A percentile compares a stretch with the other conserved stretches of the same genome.
phyloP scores from a whole-genome alignment of 495 filamentous ascomycete genomes.

The Bathelium albidoporum region DNA sequence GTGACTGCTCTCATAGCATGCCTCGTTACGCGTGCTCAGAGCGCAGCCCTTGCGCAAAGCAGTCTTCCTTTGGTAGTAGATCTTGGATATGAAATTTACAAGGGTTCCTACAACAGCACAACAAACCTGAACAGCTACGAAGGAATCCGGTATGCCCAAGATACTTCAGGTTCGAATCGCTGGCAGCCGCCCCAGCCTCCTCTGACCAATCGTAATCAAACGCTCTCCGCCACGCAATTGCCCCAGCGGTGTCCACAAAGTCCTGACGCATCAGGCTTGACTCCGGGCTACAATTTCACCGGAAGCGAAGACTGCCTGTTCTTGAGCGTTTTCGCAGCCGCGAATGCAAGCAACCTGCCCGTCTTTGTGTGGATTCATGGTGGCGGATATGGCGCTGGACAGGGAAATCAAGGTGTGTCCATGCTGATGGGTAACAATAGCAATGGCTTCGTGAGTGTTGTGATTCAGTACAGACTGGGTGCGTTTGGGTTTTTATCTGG shows the following conservation, averaged over 20 bases:
- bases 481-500: slow-evolving; percentile 52
- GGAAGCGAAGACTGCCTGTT: slow-evolving; percentile 28
- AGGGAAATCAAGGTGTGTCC: slow-evolving; percentile 18
- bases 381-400: slow-evolving; percentile 26
- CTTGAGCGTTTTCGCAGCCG: slow-evolving; percentile 17
- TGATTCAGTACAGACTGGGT: slow-evolving; percentile 27
- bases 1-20: background rate
- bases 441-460: slow-evolving; percentile 26
- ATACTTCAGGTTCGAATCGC: slow-evolving; percentile 15
- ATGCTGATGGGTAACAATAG: slow-evolving; percentile 23
- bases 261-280: background rate
- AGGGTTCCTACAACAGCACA: slow-evolving; percentile 8
- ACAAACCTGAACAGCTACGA: slow-evolving; percentile 8
- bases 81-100: slow-evolving; percentile 16
- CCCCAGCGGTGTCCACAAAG: slow-evolving; percentile 16
- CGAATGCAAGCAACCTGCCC: slow-evolving; percentile 11
- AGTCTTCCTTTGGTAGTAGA: slow-evolving; percentile 6
- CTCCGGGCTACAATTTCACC: background rate
- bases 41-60: background rate
- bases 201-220: slow-evolving; percentile 13
- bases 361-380: slow-evolving; percentile 29
- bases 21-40: background rate
- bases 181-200: slow-evolving; percentile 26
- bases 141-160: slow-evolving; percentile 16
- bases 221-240: slow-evolving; percentile 13